Conservation (phyloP, 2,329 filamentous ascomycete genomes). For the Phialophora chinensis region DNA sequence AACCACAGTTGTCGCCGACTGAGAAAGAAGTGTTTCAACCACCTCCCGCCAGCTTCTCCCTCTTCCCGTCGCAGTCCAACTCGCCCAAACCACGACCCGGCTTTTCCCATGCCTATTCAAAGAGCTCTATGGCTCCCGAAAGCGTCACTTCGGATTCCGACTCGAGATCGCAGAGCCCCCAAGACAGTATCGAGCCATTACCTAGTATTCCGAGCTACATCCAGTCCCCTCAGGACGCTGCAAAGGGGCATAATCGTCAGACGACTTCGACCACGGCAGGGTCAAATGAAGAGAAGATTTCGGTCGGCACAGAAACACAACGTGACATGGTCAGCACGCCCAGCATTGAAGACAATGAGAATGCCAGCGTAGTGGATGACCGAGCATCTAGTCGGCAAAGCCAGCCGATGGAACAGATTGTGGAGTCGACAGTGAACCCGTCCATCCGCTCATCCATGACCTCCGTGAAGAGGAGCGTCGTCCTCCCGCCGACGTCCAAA, state of each 20-base stretch:
- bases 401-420: slow-evolving; percentile 10
- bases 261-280: slow-evolving; percentile 22
- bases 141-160: slow-evolving; percentile 25
- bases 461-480: slow-evolving; percentile 25
- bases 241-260: slow-evolving; percentile 25
- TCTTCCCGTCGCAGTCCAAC: slow-evolving; percentile 29
- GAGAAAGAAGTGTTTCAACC: slow-evolving; percentile 32
- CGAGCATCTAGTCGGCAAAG: slow-evolving; percentile 11
- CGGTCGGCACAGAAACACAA: slow-evolving; percentile 23
- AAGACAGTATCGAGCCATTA: slow-evolving; percentile 29
- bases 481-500: slow-evolving; percentile 38
- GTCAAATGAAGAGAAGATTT: slow-evolving; percentile 33
- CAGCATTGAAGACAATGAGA: slow-evolving; percentile 29
- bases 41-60: slow-evolving; percentile 30
- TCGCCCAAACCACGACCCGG: slow-evolving; percentile 30
- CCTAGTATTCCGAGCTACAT: slow-evolving; percentile 15
- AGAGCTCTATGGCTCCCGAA: slow-evolving; percentile 35
- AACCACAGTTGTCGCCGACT: slow-evolving; percentile 25
- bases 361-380: slow-evolving; percentile 29
- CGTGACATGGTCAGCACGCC: slow-evolving; percentile 18
- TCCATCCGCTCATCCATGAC: slow-evolving; percentile 34
- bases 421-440: slow-evolving; percentile 8
- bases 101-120: slow-evolving; percentile 34
- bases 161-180: slow-evolving; percentile 25
- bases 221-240: slow-evolving; percentile 6